Percentiles rank a stretch among this genome's conserved stretches.
These are phyloP conservation scores for Citrus hindsii DNA, from an alignment of 345 rosid genomes.

Conservation along the genomic window DNA sequence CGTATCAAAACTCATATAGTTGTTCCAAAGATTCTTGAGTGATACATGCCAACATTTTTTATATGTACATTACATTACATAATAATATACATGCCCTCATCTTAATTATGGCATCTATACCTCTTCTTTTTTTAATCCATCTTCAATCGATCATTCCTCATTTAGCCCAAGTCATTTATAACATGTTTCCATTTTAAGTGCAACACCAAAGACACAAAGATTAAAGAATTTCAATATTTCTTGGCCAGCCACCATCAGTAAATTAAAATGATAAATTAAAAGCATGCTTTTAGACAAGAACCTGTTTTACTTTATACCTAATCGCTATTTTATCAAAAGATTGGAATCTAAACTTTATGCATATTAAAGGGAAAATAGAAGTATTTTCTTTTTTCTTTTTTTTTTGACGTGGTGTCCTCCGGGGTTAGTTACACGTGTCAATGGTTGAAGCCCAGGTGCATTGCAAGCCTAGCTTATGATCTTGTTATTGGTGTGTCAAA, in stretches of 20 bases:
- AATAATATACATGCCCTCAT: not conserved
- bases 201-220: not conserved
- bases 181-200: not conserved
- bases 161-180: not conserved
- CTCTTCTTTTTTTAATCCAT: not conserved
- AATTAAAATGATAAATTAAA: not conserved
- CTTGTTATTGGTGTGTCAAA: not conserved
- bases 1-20: too few species aligned
- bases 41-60: not conserved
- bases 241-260: not conserved
- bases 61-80: not conserved
- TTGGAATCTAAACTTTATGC: slow-evolving; percentile 15
- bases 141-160: not conserved
- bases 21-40: not conserved
- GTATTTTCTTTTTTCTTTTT: not conserved
- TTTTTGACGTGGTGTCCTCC: not conserved
- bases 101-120: not conserved
- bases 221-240: not conserved
- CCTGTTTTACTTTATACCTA: not conserved
- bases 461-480: not conserved
- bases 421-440: slow-evolving; percentile 3
- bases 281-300: not conserved
- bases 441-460: not conserved
- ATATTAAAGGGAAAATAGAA: not conserved
- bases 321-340: not conserved